Base-by-base conservation (phyloP, 2,329 filamentous ascomycete genomes). In the Aureobasidium vineae region DNA sequence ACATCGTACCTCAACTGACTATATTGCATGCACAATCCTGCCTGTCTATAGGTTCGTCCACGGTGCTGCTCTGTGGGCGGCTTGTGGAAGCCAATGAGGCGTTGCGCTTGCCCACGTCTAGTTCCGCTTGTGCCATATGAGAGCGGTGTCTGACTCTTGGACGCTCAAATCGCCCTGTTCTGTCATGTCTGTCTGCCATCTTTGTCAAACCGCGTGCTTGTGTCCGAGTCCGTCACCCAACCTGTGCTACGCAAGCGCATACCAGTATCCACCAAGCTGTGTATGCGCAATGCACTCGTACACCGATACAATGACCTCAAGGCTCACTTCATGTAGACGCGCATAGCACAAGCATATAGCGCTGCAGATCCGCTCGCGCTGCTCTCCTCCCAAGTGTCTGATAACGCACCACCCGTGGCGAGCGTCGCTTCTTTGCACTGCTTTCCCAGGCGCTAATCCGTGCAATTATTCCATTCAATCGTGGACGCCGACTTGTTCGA, bases 81-180 rank as follows among this genome's bases (percentile, higher is more conserved):
- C 59, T 52, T 63, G 57, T 54, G 38, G 49, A 63, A 64, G 61
- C 61, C 61, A 64, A 64, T 54, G 57, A 50, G 61, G 61, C 61
- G 49, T 54, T 64, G 61, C 61, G 49, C 61, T 64, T 64, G 61
- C 47, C 47, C 61, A 64, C 47, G 59, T 63, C 59, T 63, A 63
- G 59, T 63, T 26, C 59, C 59, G 61, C 61, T 53, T 54, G 61
- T 64, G 61, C 61, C 61, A 64, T 64, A 64, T 64, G 54, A 64
- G 36, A 64, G 61, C 61, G 61, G 61, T 64, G 61, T 64, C 61
- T 64, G 61, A 64, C 61, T 64, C 61, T 64, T 26, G 36, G 49
- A 53, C 21, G 38, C 21, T 26, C 61, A 45, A 54, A 43, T 45
- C 47, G 61, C 59, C 43, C 38, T 64, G 61, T 45, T 54, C 23